These are phyloP conservation scores for Penicillium sp. DNA, from an alignment of 2,329 filamentous ascomycete genomes.

Conservation along the genomic window DNA sequence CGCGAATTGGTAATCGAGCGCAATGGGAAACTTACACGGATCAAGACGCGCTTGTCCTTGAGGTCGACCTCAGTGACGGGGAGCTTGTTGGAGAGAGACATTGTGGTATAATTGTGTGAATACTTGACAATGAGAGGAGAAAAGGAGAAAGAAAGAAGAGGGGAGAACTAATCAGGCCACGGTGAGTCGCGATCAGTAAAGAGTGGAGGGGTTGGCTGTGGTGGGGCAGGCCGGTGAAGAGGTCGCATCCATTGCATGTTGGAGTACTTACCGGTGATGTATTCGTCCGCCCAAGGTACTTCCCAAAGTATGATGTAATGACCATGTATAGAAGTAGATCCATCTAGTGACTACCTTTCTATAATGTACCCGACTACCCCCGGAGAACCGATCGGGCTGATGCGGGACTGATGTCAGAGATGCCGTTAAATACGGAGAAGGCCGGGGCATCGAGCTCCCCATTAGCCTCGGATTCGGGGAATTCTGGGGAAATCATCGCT, in stretches of 20 bases:
- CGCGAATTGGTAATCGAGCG: conserved; percentile 12
- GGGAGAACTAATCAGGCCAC: conserved; percentile 24
- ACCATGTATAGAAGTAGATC: not conserved
- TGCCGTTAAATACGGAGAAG: conserved; percentile 31
- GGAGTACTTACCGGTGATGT: conserved; percentile 17
- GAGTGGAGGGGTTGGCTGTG: conserved; percentile 24
- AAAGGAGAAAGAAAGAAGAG: conserved; percentile 9
- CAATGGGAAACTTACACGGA: conserved; percentile 69
- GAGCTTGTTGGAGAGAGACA: conserved; percentile 99
- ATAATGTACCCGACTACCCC: conserved; percentile 15
- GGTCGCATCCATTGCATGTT: conserved; percentile 12
- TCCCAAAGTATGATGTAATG: not conserved
- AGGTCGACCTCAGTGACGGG: conserved; percentile 94
- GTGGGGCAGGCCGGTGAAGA: conserved; percentile 29
- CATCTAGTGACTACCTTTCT: not conserved
- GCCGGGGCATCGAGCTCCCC: conserved; percentile 16
- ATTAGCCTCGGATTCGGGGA: conserved; percentile 30
- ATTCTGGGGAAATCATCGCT: conserved; percentile 24
- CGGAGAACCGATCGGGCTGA: conserved; percentile 41
- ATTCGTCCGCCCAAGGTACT: conserved; percentile 9
- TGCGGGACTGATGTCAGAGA: conserved; percentile 46
- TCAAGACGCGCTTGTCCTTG: conserved; percentile 97
- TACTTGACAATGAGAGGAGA: conserved; percentile 16
- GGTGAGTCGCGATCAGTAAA: conserved; percentile 27
- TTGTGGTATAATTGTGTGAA: conserved; percentile 44